Conservation (phyloP, 495 filamentous ascomycete genomes). For the Daldinia vernicosa region DNA sequence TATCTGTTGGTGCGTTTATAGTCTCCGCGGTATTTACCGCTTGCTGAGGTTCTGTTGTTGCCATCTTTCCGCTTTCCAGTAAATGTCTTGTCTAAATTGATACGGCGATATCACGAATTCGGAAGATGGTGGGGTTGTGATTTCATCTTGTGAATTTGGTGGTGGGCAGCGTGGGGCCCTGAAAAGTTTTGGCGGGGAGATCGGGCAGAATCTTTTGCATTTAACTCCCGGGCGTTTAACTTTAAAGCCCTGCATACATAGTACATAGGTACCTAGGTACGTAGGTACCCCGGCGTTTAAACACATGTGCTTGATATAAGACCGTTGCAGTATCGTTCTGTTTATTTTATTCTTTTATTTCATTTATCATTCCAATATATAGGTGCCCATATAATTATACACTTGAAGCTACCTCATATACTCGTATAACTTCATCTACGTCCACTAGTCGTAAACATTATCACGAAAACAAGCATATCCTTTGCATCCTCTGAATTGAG, state of each 20-base stretch:
- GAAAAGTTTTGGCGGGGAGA: constrained; percentile 43
- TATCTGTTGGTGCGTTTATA: background rate
- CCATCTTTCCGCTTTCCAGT: constrained; percentile 24
- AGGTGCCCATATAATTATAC: too few relatives aligned
- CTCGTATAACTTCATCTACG: background rate
- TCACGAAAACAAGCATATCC: background rate
- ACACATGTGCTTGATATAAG: background rate
- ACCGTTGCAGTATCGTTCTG: background rate
- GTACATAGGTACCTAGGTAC: background rate
- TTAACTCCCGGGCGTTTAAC: too few relatives aligned
- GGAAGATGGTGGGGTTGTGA: constrained; percentile 38
- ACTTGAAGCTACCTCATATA: background rate
- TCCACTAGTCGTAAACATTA: background rate
- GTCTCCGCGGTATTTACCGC: background rate
- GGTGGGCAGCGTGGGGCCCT: constrained; percentile 29
- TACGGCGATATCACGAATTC: background rate
- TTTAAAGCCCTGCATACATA: background rate
- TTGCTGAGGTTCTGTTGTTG: constrained; percentile 25
- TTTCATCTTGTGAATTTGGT: constrained; percentile 31
- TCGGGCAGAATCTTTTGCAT: constrained; percentile 33
- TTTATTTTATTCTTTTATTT: too few relatives aligned
- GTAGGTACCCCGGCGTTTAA: background rate
- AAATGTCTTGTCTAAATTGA: background rate
- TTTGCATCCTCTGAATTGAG: background rate
- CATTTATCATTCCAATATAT: too few relatives aligned